Evolutionary conservation across 208 protist genomes (phyloP), one percentile per base, ranked within the genome.

Genomic region (Leishmania gerbilli): DNA sequence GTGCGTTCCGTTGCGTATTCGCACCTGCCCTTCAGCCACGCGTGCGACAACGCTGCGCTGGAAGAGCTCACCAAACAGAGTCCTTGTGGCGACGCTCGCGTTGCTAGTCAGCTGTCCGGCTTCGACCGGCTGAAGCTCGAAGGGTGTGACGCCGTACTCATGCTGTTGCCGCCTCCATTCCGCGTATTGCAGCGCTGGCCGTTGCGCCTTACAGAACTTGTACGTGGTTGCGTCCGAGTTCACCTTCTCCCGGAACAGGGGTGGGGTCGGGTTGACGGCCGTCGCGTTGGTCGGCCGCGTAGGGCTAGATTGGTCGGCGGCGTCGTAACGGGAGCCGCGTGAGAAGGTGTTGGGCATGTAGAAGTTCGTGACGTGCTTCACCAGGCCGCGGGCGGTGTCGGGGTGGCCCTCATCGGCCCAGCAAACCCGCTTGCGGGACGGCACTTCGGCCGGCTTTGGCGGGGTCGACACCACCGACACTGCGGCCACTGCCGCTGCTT

Each of bases 291-390:
- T 60, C 49, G 53, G 62, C 27, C 82, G 77, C 42, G 88, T 71
- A 24, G 79, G 72, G 62, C 74, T 85, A 9, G 71, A 53, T n/a
- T 77, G 49, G 80, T 87, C 75, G 53, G 42, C 68, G 27, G 69
- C 75, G 51, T 79, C 79, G 37, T 21, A 3, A 65, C 71, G 71
- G 40, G 49, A 13, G 53, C 74, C 77, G 58, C 84, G 88, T 42
- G 84, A 75, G 60, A 15, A 2, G 72, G 58, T 82, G 76, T 83
- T 79, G 7, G 87, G 92, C 76, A 93, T 85, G 87, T 88, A 88
- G 76, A 93, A 95, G 64, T 81, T 90, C 40, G 82, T 90, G 56
- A 90, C 89, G 79, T 90, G 90, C 76, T 86, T 81, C 40, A 93
- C 85, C 49, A 95, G 79, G 13, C 88, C 76, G 58, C 77, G 76